phyloP scores from a whole-genome alignment of 257 asterid genomes.

The Verbena officinalis region DNA sequence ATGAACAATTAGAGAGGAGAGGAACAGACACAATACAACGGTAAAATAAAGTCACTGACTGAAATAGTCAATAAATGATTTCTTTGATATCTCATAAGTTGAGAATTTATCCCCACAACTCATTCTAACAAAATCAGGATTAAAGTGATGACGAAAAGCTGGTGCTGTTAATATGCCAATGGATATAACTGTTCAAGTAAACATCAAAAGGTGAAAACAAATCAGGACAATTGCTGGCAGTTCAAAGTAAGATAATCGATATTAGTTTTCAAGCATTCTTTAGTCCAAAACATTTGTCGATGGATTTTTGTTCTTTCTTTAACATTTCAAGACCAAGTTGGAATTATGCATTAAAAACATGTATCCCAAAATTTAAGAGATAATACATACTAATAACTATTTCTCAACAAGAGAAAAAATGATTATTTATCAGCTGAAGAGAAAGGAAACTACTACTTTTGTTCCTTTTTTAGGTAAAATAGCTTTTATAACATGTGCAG shows the following conservation, averaged over 20 bases:
- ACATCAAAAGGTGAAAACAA: neutral
- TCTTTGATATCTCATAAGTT: neutral
- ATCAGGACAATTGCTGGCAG: conserved; percentile 1
- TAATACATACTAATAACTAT: neutral
- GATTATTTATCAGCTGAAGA: neutral
- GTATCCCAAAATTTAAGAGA: neutral
- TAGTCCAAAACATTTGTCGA: neutral
- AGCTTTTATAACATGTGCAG: neutral
- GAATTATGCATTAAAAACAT: neutral
- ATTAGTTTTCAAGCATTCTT: conserved; percentile 8
- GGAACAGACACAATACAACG: neutral
- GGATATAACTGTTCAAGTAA: neutral
- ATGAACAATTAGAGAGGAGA: neutral
- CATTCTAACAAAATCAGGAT: neutral
- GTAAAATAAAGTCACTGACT: neutral
- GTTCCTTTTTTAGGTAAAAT: neutral
- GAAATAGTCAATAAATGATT: neutral
- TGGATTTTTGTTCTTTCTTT: conserved; percentile 13
- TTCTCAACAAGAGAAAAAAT: neutral
- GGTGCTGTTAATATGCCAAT: no score
- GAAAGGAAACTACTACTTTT: neutral
- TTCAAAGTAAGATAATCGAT: neutral
- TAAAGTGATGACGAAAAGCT: no score
- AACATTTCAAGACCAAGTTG: neutral
- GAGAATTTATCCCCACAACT: neutral